These are phyloP conservation scores for Porcisia deanei DNA, from an alignment of 208 protist species.

Conservation along the genomic window DNA sequence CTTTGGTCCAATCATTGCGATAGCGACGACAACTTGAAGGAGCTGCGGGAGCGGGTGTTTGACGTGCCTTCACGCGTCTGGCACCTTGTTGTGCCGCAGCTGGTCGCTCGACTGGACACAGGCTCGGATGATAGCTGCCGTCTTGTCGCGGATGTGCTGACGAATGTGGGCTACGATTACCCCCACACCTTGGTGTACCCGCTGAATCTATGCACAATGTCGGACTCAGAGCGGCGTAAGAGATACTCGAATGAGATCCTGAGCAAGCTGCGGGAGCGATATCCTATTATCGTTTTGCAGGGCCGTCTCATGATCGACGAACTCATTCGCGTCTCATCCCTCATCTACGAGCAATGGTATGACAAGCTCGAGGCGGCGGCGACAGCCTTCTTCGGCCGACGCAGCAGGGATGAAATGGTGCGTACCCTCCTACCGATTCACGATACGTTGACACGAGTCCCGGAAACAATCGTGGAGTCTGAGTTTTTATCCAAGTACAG, in stretches of 20 bases:
- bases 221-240: conserved; percentile 73
- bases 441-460: conserved; percentile 91
- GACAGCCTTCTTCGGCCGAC: conserved; percentile 94
- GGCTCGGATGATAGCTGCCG: conserved; percentile 87
- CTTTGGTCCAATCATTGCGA: conserved; percentile 96
- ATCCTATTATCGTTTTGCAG: conserved; percentile 88
- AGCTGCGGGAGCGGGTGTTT: conserved; percentile 91
- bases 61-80: conserved; percentile 96
- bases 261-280: conserved; percentile 62
- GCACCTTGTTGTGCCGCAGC: conserved; percentile 98
- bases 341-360: conserved; percentile 95
- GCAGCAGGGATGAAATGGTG: conserved; percentile 87
- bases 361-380: conserved; percentile 95
- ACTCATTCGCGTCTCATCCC: conserved; percentile 97
- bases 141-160: conserved; percentile 95
- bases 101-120: conserved; percentile 98
- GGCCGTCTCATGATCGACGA: conserved; percentile 95
- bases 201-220: conserved; percentile 96
- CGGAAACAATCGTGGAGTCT: conserved; percentile 95
- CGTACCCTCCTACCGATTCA: conserved; percentile 92
- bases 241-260: conserved; percentile 75
- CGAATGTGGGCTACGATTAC: conserved; percentile 94
- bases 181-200: conserved; percentile 99
- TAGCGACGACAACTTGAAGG: conserved; percentile 62
- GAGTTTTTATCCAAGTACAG: conserved; percentile 90